Base-by-base conservation (phyloP, 2,329 filamentous ascomycete species). In the Emydomyces testavorans region DNA sequence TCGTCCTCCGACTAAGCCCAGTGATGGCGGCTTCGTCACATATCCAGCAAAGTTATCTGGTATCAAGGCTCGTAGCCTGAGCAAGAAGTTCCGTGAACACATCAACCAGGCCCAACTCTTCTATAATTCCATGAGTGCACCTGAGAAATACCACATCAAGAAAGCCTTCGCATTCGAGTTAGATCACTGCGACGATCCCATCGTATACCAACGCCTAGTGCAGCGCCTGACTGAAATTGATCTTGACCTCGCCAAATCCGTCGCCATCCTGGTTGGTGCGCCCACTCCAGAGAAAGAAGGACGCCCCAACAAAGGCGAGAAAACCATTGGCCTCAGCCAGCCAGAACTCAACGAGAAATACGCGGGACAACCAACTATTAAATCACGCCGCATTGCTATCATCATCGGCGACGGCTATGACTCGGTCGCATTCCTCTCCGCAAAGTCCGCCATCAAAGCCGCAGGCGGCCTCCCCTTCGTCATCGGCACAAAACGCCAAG, bases 61-160 rank as follows among this genome's bases (percentile, higher is more conserved):
- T 2, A 79, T 85, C 60, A 90, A 92, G 69, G 69, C 74, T 15
- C 78, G 85, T 8, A 58, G 52, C 2, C 48, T 67, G 3, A 83
- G 79, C 53, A 73, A 73, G 55, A 90, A 90, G 67, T 90, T 90
- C 71, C 75, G 73, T 53, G 84, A 92, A 52, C 83, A 90, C 61
- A 78, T 77, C 65, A 80, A 76, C 42, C 85, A 92, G 62, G 84
- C 85, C 0, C 83, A 89, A 60, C 70, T 90, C 1, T 92, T 92
- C 69, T 90, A 80, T 69, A 90, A 90, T 69, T 88, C 82, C 13
- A 65, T 90, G 55, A 77, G 78, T 0, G 66, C 73, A 0, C 69
- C 78, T 2, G 85, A 90, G 64, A 79, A 83, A 65, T 58, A 60
- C 10, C 82, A 86, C 60, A 64, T 83, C 13, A 67, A 70, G 23